phyloP scores from a whole-genome alignment of 306 rosid species.

The Macrotyloma uniflorum region DNA sequence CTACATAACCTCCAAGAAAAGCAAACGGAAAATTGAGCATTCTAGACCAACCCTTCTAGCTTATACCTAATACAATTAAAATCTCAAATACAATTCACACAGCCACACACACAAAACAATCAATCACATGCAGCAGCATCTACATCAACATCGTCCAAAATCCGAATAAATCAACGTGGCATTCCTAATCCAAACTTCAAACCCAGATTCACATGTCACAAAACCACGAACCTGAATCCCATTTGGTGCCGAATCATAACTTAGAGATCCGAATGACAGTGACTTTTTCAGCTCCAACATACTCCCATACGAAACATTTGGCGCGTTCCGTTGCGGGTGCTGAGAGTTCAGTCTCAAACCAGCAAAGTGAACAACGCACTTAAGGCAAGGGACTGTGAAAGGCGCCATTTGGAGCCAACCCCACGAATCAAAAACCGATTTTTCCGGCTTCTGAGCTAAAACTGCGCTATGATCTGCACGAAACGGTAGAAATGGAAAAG shows the following conservation, averaged over 20 bases:
- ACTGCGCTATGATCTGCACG: conserved; percentile 26
- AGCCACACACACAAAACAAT: not conserved
- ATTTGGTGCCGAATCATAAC: too few species aligned
- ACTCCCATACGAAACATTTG: conserved; percentile 34
- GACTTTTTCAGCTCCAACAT: too few species aligned
- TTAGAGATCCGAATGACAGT: too few species aligned
- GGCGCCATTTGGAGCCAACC: conserved; percentile 58
- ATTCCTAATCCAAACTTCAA: conserved; percentile 30
- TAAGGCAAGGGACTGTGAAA: conserved; percentile 65
- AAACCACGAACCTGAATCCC: too few species aligned
- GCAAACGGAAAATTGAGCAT: not conserved
- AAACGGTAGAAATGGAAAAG: conserved; percentile 21
- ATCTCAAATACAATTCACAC: not conserved
- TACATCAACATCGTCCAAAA: conserved; percentile 26
- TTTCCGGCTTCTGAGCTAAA: conserved; percentile 19
- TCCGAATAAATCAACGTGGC: conserved; percentile 34
- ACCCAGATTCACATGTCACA: conserved; percentile 29
- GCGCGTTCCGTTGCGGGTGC: conserved; percentile 26
- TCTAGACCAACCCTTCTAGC: conserved; percentile 3
- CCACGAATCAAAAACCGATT: conserved; percentile 32
- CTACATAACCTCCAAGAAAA: not conserved
- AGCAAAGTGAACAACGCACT: conserved; percentile 40
- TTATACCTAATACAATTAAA: not conserved
- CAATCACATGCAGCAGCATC: conserved; percentile 2
- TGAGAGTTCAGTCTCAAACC: conserved; percentile 43